These are phyloP conservation scores for Pseudozyma thailandica DNA, from an alignment of 1,284 basidiomycete genomes.

Conservation along the genomic window DNA sequence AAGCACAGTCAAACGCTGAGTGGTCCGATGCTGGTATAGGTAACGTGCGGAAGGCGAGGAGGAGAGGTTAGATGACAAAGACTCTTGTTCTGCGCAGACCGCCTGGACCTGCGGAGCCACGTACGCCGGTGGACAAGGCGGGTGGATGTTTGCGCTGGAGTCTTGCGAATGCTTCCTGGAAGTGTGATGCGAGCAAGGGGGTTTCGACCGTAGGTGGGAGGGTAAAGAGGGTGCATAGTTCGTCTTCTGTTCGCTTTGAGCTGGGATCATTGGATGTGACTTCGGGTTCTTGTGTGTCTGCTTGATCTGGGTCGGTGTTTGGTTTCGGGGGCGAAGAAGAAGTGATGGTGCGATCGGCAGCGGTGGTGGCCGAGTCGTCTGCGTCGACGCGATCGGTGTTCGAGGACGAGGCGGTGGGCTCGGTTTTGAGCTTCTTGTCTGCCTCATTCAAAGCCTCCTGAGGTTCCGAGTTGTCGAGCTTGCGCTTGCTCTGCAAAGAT, in stretches of 20 bases:
- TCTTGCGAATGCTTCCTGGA: slow-evolving; percentile 63
- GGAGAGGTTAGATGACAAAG: slow-evolving; percentile 50
- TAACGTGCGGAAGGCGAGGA: no score
- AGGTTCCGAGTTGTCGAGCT: background rate
- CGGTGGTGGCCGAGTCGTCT: slow-evolving; percentile 2
- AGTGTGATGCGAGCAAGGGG: slow-evolving; percentile 57
- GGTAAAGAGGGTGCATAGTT: slow-evolving; percentile 55
- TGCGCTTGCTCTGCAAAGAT: slow-evolving; percentile 5
- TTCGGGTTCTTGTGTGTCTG: background rate
- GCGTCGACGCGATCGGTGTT: background rate
- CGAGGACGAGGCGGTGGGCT: background rate
- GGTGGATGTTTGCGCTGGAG: slow-evolving; percentile 53
- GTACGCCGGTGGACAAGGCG: slow-evolving; percentile 40
- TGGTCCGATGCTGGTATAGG: no score
- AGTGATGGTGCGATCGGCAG: background rate
- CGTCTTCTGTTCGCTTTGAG: slow-evolving; percentile 14
- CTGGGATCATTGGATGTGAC: background rate
- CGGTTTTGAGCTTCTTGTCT: slow-evolving; percentile 17
- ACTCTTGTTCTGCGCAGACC: slow-evolving; percentile 59
- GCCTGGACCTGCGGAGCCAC: slow-evolving; percentile 54
- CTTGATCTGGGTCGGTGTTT: background rate
- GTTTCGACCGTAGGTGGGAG: slow-evolving; percentile 44
- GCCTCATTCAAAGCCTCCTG: background rate
- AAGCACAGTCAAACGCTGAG: background rate
- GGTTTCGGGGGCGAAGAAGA: background rate